Conservation (phyloP, 352 stramenopile genomes). For the Pythium monospermum region DNA sequence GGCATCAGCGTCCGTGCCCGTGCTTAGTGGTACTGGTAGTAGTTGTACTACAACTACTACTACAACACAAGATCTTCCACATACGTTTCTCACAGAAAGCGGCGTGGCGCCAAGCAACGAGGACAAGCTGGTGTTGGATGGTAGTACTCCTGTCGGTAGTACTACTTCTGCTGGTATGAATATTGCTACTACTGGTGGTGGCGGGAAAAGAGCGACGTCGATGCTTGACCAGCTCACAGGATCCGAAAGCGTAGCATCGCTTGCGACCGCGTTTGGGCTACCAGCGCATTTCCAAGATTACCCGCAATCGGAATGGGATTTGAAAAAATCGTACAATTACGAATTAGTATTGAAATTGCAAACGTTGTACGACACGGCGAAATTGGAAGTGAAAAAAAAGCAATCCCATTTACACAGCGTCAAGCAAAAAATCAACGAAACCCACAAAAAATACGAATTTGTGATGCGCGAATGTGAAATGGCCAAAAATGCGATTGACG, state of each 20-base stretch:
- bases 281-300: slow-evolving; percentile 76
- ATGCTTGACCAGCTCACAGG: slow-evolving; percentile 25
- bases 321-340: slow-evolving; percentile 77
- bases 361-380: slow-evolving; percentile 59
- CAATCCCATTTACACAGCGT: slow-evolving; percentile 53
- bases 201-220: slow-evolving; percentile 4
- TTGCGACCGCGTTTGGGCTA: slow-evolving; percentile 52
- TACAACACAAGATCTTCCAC: too few species aligned
- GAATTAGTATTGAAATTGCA: slow-evolving; percentile 75
- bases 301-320: slow-evolving; percentile 68
- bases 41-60: too few species aligned
- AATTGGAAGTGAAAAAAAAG: slow-evolving; percentile 55
- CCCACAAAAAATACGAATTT: slow-evolving; percentile 46
- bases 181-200: background rate
- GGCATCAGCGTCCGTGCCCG: too few species aligned
- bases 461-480: slow-evolving; percentile 76
- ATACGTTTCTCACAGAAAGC: slow-evolving; percentile 30
- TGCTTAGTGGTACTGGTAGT: too few species aligned
- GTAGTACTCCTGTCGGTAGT: background rate
- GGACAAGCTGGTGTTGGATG: slow-evolving; percentile 5
- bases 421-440: slow-evolving; percentile 61
- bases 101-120: background rate
- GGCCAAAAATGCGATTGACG: slow-evolving; percentile 62
- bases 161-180: too few species aligned
- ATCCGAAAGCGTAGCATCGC: slow-evolving; percentile 19